Base-by-base conservation (phyloP, 208 protist genomes). In the Trypanosoma congolense region DNA sequence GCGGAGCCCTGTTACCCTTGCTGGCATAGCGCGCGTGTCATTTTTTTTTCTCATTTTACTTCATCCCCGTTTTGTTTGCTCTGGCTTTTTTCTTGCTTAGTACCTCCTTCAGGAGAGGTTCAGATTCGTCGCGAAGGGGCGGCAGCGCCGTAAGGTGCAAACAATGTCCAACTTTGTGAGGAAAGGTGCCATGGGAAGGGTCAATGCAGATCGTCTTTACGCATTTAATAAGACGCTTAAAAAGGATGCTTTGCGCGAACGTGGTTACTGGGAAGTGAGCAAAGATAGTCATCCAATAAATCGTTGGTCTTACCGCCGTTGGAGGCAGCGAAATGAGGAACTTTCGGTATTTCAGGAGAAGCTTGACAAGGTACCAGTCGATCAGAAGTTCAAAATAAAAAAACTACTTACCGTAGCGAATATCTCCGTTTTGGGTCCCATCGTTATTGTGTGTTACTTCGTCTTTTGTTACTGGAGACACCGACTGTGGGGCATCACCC, bases 371-470 rank as follows among this genome's bases (percentile, higher is more conserved):
- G 78, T 88, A 10, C 84, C 84, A 3, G 72, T 87, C 0, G 84
- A 92, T 60, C 80, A 92, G 49, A 87, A 92, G 62, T 88, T 89
- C 56, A 89, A 92, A 56, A 75, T 92, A 46, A 90, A 90, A 47
- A 90, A 90, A 52, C 62, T 90, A 0, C 68, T 90, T 49, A 87
- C 79, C 2, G 83, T 90, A 18, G 79, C 79, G 29, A 90, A 90
- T 47, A 65, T 87, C 4, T 87, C 83, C 9, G 53, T 90, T 29
- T 61, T 84, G 50, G 78, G 78, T 2, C 82, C 82, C 9, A 83
- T 81, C 16, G 72, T 86, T 10, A 54, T 87, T 18, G 55, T 82
- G 14, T 25, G 75, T 25, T 92, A 88, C 51, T 79, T 92, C 28
- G 9, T 71, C 12, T 83, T 92, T 38, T 89, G 77, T 59, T 89